These are phyloP conservation scores for Stellera chamaejasme DNA, from an alignment of 345 rosid species.

Conservation along the genomic window DNA sequence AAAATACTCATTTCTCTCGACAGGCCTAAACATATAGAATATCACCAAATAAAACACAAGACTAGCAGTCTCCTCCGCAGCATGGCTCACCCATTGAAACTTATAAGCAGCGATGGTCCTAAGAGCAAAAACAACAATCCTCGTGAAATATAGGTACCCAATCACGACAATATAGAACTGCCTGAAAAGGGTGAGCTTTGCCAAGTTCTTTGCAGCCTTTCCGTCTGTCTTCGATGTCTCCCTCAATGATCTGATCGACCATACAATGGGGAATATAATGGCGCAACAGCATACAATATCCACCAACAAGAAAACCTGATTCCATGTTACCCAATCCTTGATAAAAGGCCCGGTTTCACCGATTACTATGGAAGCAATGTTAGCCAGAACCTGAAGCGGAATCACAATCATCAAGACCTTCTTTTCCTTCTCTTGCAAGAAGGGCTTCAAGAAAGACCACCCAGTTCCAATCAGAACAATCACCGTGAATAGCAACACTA, in stretches of 20 bases:
- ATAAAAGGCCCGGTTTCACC: slow-evolving; percentile 94
- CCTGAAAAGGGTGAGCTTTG: slow-evolving; percentile 75
- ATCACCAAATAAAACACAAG: slow-evolving; percentile 62
- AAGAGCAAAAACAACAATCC: slow-evolving; percentile 84
- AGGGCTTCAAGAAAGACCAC: slow-evolving; percentile 94
- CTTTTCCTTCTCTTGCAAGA: slow-evolving; percentile 95
- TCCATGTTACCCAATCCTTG: slow-evolving; percentile 92
- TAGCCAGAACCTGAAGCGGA: slow-evolving; percentile 92
- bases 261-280: slow-evolving; percentile 88
- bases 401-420: slow-evolving; percentile 92
- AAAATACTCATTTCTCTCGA: slow-evolving; percentile 86
- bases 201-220: slow-evolving; percentile 83
- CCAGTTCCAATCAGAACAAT: slow-evolving; percentile 96
- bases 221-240: slow-evolving; percentile 94
- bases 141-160: slow-evolving; percentile 82
- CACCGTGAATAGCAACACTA: slow-evolving; percentile 79
- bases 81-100: slow-evolving; percentile 94
- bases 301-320: slow-evolving; percentile 78
- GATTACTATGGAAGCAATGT: slow-evolving; percentile 78
- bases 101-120: slow-evolving; percentile 81
- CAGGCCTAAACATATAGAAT: slow-evolving; percentile 92
- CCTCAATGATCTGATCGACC: slow-evolving; percentile 84
- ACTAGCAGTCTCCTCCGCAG: slow-evolving; percentile 84
- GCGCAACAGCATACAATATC: slow-evolving; percentile 96
- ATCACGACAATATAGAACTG: slow-evolving; percentile 89